Conservation (phyloP, 169 alveolate species). For the Perkinsus chesapeaki region DNA sequence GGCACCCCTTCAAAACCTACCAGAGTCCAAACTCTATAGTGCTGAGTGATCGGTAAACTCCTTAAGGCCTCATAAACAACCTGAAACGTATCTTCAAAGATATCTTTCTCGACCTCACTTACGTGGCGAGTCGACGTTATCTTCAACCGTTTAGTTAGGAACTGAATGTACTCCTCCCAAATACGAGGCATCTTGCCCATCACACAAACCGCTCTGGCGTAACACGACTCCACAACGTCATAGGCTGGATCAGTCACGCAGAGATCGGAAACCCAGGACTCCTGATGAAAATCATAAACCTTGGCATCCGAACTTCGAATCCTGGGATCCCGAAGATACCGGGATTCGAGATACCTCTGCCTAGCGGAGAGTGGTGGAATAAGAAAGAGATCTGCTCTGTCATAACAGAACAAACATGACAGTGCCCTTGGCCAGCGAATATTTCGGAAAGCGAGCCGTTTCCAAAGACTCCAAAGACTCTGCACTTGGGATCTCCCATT, state of each 20-base stretch:
- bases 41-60: background rate
- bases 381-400: too few relatives aligned
- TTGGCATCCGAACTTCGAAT: too few relatives aligned
- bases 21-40: background rate
- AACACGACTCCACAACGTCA: background rate
- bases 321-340: too few relatives aligned
- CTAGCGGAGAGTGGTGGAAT: too few relatives aligned
- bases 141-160: background rate
- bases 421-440: too few relatives aligned
- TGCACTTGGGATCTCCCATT: too few relatives aligned
- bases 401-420: too few relatives aligned
- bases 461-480: too few relatives aligned
- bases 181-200: background rate
- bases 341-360: too few relatives aligned
- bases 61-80: background rate
- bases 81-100: background rate
- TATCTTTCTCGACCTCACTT: background rate
- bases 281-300: background rate
- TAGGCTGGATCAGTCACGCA: background rate
- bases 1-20: background rate
- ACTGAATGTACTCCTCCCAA: background rate
- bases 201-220: background rate
- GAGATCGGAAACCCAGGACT: background rate
- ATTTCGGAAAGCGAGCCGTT: too few relatives aligned
- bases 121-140: background rate